Percentiles rank a stretch among this genome's conserved stretches.
Conservation (phyloP, 805 yeast genomes). For the Metschnikowia koreensis region DNA sequence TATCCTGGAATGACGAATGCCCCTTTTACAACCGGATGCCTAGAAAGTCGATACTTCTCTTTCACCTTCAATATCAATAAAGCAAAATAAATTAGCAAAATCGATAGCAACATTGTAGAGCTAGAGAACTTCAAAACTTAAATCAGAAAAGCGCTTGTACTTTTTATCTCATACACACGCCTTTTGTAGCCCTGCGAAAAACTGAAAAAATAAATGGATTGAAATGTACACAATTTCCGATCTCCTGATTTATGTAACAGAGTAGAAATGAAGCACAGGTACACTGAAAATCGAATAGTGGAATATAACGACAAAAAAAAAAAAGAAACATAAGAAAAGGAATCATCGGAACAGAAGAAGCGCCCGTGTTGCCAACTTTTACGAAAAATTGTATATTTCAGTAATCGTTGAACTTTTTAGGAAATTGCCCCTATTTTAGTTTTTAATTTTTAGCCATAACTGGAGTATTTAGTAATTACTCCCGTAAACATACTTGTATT, state of each 20-base stretch:
- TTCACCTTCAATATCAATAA: not conserved
- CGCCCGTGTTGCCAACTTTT: not conserved
- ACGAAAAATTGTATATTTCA: not conserved
- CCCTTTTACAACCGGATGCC: conserved; percentile 23
- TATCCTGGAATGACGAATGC: conserved; percentile 44
- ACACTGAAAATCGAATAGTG: too few species aligned
- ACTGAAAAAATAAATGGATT: too few species aligned
- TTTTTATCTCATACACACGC: too few species aligned
- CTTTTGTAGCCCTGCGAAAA: too few species aligned
- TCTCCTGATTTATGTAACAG: too few species aligned
- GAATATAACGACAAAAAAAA: too few species aligned
- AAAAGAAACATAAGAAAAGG: too few species aligned
- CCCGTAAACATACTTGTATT: not conserved
- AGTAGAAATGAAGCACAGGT: too few species aligned
- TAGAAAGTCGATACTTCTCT: not conserved
- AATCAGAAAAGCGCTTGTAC: not conserved
- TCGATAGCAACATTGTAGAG: conserved; percentile 5
- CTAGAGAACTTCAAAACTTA: not conserved
- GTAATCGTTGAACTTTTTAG: not conserved
- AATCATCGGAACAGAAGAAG: too few species aligned
- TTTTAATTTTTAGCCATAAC: not conserved
- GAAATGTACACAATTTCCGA: too few species aligned
- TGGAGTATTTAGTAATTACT: not conserved
- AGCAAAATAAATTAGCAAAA: conserved; percentile 2
- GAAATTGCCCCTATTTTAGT: not conserved